A percentile compares a stretch with the other conserved stretches of the same genome.
phyloP scores from a whole-genome alignment of 2,329 filamentous ascomycete genomes.

The Elsinoe fawcettii region DNA sequence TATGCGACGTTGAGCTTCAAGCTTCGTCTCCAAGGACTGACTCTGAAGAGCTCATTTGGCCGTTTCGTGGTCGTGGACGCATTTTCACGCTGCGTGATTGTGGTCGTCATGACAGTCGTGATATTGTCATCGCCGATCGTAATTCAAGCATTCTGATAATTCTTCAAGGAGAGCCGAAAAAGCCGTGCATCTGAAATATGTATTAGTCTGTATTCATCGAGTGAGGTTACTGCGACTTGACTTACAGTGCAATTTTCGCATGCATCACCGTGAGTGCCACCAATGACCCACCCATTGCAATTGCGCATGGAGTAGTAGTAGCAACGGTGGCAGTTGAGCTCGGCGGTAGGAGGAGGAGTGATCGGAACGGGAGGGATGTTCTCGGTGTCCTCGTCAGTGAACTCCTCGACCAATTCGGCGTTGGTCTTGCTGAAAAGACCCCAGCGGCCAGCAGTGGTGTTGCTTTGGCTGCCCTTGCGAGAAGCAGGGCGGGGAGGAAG shows the following conservation, averaged over 20 bases:
- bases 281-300: slow-evolving; percentile 31
- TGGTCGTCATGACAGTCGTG: slow-evolving; percentile 4
- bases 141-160: neutral
- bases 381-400: slow-evolving; percentile 17
- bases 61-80: slow-evolving; percentile 5
- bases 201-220: neutral
- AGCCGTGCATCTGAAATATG: slow-evolving; percentile 14
- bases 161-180: slow-evolving; percentile 20
- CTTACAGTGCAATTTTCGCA: slow-evolving; percentile 26
- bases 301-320: slow-evolving; percentile 32
- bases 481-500: slow-evolving; percentile 16
- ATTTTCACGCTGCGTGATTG: slow-evolving; percentile 3
- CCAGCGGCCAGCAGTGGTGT: slow-evolving; percentile 17
- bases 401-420: slow-evolving; percentile 1
- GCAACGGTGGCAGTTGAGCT: slow-evolving; percentile 29
- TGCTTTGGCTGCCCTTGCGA: slow-evolving; percentile 18
- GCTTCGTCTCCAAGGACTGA: neutral
- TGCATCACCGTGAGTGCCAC: slow-evolving; percentile 27
- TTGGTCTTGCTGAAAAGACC: slow-evolving; percentile 18
- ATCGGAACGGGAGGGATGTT: slow-evolving; percentile 19
- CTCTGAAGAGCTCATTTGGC: slow-evolving; percentile 4
- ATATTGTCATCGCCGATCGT: neutral
- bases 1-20: slow-evolving; percentile 4
- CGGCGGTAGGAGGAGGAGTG: slow-evolving; percentile 19
- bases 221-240: too few relatives aligned